Evolutionary conservation across 1,284 basidiomycete species (phyloP).

Genomic region (Cutaneotrichosporon sp.): DNA sequence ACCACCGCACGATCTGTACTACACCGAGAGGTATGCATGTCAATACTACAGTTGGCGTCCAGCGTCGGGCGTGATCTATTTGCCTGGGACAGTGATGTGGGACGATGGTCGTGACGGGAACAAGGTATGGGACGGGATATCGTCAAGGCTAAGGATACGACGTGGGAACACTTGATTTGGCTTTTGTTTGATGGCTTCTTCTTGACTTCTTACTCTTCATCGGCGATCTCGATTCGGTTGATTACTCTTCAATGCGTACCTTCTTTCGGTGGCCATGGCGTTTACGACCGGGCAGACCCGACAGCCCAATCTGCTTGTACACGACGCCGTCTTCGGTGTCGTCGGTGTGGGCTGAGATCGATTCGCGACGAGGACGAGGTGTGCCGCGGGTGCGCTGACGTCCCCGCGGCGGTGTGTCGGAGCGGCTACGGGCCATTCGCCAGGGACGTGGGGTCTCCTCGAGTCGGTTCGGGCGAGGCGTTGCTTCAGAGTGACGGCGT

Average conservation of each 20-base stretch:
- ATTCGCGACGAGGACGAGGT: background rate
- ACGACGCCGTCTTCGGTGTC: conserved; percentile 4
- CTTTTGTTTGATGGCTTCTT: background rate
- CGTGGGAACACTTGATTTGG: background rate
- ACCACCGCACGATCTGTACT: background rate
- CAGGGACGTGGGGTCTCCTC: background rate
- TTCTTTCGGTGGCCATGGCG: conserved; percentile 3
- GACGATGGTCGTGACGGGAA: background rate
- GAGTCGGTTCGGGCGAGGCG: background rate
- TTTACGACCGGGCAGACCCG: background rate
- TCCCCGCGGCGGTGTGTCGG: background rate
- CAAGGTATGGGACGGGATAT: background rate
- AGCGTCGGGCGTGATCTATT: conserved; percentile 2
- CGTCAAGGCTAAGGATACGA: conserved; percentile 2
- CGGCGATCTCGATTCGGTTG: background rate
- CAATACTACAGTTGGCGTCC: conserved; percentile 1
- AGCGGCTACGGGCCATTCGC: background rate
- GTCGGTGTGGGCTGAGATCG: background rate
- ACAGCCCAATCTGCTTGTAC: conserved; percentile 10
- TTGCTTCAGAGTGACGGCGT: background rate
- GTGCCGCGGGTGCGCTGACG: background rate
- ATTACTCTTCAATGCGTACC: background rate
- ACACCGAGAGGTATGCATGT: background rate
- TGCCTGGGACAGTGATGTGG: background rate
- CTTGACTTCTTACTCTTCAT: background rate